These are phyloP conservation scores for Podila clonocystis DNA, from an alignment of 192 early-diverging fungal species.

Conservation along the genomic window DNA sequence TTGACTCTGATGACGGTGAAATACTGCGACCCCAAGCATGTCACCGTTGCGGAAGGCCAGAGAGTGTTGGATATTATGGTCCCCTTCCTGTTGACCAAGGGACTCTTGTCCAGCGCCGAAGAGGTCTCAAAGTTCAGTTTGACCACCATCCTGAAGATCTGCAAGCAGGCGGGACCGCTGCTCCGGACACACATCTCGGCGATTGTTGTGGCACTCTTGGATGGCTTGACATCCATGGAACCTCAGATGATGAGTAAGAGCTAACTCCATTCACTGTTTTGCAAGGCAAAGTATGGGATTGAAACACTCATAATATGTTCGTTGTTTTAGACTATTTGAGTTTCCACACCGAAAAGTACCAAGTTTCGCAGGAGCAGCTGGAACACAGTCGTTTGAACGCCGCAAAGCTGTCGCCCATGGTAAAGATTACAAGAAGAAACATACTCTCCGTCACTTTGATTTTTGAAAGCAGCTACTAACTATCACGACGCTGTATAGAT, in stretches of 20 bases:
- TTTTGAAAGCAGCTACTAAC: background rate
- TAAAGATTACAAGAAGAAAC: background rate
- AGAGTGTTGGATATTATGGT: conserved; percentile 85
- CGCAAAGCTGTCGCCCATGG: conserved; percentile 88
- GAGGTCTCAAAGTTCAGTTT: conserved; percentile 89
- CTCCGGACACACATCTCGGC: conserved; percentile 78
- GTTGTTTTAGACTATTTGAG: conserved; percentile 75
- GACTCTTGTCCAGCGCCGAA: conserved; percentile 81
- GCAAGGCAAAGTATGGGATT: background rate
- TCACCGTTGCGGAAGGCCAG: conserved; percentile 67
- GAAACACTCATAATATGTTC: background rate
- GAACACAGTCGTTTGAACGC: conserved; percentile 84
- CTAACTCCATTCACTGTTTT: background rate
- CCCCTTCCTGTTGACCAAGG: conserved; percentile 85
- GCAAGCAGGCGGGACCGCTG: conserved; percentile 77
- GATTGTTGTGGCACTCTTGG: conserved; percentile 82
- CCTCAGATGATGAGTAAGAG: conserved; percentile 69
- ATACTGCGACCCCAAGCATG: conserved; percentile 81
- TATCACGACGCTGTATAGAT: conserved; percentile 52
- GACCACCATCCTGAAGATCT: conserved; percentile 83
- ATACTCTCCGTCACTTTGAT: background rate
- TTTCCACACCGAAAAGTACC: conserved; percentile 88
- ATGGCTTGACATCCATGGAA: conserved; percentile 83
- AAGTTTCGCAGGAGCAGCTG: conserved; percentile 87
- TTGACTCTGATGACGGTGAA: conserved; percentile 85